Evolutionary conservation across 75 land plant species (phyloP).

Genomic region (Pseudotsuga menziesii): DNA sequence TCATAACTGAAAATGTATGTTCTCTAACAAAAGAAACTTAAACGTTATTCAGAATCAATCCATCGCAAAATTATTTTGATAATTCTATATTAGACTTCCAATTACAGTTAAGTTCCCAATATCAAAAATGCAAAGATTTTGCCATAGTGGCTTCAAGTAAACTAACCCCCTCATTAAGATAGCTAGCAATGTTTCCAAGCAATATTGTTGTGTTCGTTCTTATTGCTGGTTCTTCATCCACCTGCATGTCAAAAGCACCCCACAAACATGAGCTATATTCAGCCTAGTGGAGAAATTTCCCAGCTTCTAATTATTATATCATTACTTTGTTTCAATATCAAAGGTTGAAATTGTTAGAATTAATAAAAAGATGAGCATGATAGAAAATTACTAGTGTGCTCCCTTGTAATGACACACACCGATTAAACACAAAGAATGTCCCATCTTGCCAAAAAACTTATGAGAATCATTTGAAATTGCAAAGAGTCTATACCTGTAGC

Average conservation of each 20-base stretch:
- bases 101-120: neutral
- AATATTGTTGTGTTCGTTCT: conserved; percentile 96
- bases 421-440: no score
- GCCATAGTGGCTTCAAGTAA: neutral
- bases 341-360: neutral
- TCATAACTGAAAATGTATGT: neutral
- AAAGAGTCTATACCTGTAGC: conserved; percentile 62
- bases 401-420: no score
- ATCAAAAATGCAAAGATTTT: neutral
- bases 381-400: neutral
- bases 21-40: neutral
- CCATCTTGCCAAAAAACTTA: no score
- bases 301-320: no score
- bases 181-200: conserved; percentile 92
- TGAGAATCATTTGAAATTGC: neutral
- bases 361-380: neutral
- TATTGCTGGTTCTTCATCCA: conserved; percentile 99
- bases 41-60: neutral
- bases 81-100: neutral
- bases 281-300: no score
- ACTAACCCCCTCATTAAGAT: conserved; percentile 96
- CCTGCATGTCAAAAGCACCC: conserved; percentile 41
- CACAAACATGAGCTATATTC: neutral
- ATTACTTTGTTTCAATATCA: no score
- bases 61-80: neutral